phyloP scores from a whole-genome alignment of 2,329 filamentous ascomycete genomes.

The Paecilomyces fulvus region DNA sequence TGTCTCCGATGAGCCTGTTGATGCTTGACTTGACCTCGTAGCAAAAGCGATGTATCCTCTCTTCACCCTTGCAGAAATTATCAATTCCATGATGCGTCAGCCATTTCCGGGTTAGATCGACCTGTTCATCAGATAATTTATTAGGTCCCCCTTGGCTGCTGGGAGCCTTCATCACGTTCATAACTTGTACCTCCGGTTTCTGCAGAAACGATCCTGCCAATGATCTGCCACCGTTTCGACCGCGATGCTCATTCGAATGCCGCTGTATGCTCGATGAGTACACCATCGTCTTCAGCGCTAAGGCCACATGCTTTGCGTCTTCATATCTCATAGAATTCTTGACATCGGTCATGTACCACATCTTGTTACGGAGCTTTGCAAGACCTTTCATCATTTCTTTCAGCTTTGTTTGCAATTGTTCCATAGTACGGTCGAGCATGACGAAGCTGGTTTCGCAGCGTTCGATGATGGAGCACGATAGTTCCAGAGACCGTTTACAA shows the following conservation, averaged over 20 bases:
- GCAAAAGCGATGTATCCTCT: conserved; percentile 87
- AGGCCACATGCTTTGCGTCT: conserved; percentile 74
- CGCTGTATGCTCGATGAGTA: conserved; percentile 37
- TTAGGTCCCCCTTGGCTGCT: conserved; percentile 83
- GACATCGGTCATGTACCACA: conserved; percentile 97
- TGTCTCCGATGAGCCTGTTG: conserved; percentile 75
- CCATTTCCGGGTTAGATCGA: conserved; percentile 76
- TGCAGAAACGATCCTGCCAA: conserved; percentile 56
- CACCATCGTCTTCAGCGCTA: conserved; percentile 84
- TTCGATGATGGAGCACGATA: conserved; percentile 24
- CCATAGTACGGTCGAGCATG: conserved; percentile 74
- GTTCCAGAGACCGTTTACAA: conserved; percentile 23
- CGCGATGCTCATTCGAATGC: conserved; percentile 23
- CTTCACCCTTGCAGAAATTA: conserved; percentile 91
- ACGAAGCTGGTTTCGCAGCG: conserved; percentile 47
- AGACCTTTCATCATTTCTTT: conserved; percentile 67
- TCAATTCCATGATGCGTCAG: conserved; percentile 72
- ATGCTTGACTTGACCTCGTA: conserved; percentile 84
- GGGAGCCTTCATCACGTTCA: conserved; percentile 76
- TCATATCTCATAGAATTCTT: conserved; percentile 83
- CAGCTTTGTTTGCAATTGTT: conserved; percentile 64
- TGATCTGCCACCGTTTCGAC: conserved; percentile 38
- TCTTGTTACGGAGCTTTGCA: conserved; percentile 78
- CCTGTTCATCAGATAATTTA: conserved; percentile 92
- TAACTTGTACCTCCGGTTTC: conserved; percentile 72